phyloP scores from a whole-genome alignment of 2,329 filamentous ascomycete genomes.

The Drechslera avenae region DNA sequence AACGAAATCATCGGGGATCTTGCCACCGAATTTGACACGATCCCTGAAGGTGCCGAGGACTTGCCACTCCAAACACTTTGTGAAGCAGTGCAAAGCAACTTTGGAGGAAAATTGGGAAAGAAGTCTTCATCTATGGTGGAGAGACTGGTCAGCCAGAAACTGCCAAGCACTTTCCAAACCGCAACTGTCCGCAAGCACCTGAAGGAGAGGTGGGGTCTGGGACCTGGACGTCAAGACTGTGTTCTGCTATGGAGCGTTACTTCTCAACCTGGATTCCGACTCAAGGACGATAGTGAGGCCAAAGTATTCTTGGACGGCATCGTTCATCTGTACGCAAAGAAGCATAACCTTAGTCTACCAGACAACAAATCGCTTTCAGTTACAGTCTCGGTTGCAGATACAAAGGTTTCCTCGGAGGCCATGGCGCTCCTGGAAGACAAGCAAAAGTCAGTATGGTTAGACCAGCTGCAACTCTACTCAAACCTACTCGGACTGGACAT shows the following conservation, averaged over 20 bases:
- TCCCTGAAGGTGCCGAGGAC: slow-evolving; percentile 51
- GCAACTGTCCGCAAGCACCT: not conserved
- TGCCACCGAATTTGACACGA: slow-evolving; percentile 47
- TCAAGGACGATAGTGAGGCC: slow-evolving; percentile 15
- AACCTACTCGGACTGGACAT: slow-evolving; percentile 17
- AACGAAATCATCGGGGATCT: slow-evolving; percentile 55
- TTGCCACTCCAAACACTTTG: slow-evolving; percentile 43
- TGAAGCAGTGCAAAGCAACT: slow-evolving; percentile 34
- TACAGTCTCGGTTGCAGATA: not conserved
- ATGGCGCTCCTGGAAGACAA: not conserved
- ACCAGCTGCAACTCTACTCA: slow-evolving; percentile 16
- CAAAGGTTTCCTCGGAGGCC: not conserved
- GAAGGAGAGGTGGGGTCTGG: slow-evolving; percentile 9
- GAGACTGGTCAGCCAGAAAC: not conserved
- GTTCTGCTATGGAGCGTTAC: slow-evolving; percentile 16
- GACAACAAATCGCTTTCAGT: slow-evolving; percentile 10
- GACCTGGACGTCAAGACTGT: slow-evolving; percentile 16
- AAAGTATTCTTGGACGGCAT: slow-evolving; percentile 14
- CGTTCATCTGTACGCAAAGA: slow-evolving; percentile 13
- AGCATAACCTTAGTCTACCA: slow-evolving; percentile 12
- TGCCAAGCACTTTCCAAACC: slow-evolving; percentile 1
- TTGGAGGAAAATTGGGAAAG: slow-evolving; percentile 39
- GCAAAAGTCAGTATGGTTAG: slow-evolving; percentile 16
- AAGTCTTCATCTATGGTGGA: slow-evolving; percentile 1
- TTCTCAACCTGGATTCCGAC: slow-evolving; percentile 12